Base-by-base conservation (phyloP, 75 land plant genomes). In the Cunninghamia lanceolata region DNA sequence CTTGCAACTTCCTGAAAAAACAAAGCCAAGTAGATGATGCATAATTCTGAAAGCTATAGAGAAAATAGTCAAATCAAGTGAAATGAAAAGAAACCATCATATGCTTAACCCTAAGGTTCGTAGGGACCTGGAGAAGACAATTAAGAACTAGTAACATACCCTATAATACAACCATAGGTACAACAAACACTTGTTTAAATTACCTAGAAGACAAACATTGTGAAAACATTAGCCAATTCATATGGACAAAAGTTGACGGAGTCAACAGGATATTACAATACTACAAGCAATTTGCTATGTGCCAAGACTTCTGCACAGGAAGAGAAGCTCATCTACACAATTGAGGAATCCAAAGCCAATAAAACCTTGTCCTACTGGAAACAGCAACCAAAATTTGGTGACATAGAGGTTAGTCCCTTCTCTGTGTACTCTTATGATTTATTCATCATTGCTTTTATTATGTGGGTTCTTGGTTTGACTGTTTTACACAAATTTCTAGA, bases 1-100 rank as follows among this genome's bases (percentile, higher is more conserved):
- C 87, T 95, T 82, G 99, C 99, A 54, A 93, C 93, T 35, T 95
- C 99, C 99, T 80, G 47, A 45, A 80, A 43, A 4, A 45, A 80
- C n/a, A 80, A 28, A 43, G 25, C 43, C n/a, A n/a, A 45, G 4
- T 25, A 80, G 5, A 38, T 28, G n/a, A 28, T 25, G n/a, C 82
- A 42, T 43, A 25, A 79, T 28, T 80, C 25, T 38, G 9, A 80
- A n/a, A 80, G 42, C 45, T n/a, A 42, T n/a, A n/a, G 34, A 80
- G 16, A 73, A 28, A 10, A 73, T 11, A 63, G 8, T 63, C 68
- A 34, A 73, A 73, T 11, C 11, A 32, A 25, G 3, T 32, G 42
- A 80, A 80, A 28, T 42, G 50, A 80, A 45, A 79, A 43, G 32
- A 79, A 79, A 25, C 28, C 28, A 32, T 73, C 16, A 73, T 73